Evolutionary conservation across 163 green algal genomes (phyloP), one percentile per base, ranked within the genome.

Genomic region (Scenedesmus sp.): DNA sequence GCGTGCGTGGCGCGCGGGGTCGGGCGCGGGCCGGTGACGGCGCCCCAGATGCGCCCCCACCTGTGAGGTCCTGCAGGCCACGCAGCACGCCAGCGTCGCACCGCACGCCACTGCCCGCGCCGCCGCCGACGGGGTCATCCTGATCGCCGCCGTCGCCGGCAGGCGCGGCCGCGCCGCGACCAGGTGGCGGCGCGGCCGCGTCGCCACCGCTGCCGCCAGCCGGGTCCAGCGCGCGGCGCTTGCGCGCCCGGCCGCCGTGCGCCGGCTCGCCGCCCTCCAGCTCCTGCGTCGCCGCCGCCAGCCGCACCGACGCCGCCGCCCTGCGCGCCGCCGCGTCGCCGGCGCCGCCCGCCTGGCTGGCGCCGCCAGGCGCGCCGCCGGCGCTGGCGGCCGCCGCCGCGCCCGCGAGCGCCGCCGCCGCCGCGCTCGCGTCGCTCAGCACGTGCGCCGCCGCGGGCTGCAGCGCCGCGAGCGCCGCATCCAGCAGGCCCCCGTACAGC

Each of bases 261-360:
- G 39, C 7, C 39, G 39, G 39, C 39, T 6, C 39, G 62, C n/a
- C 36, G 34, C 36, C 33, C 20, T 47, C 51, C 14, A 76, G 9
- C 11, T 28, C 50, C 36, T 76, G 67, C 11, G 67, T 65, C 0
- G 67, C 51, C 18, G 54, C 67, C 29, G 67, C 67, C 22, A 76
- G 50, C 51, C 67, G 36, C 1, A 22, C 24, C 44, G 67, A 50
- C 22, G 67, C 67, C 36, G 48, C 67, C 28, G 51, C 29, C 13
- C n/a, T 51, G 33, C 11, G 67, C 67, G 53, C 31, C 67, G 34
- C 31, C 48, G 20, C 33, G 42, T 50, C 67, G 64, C 50, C 51
- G 33, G 39, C 39, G 53, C 31, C 33, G 51, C 36, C 62, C 54
- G 15, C 62, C 50, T 13, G 2, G 20, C 51, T 31, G 3, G 56